Conservation (phyloP, 441 rosid genomes). For the Bocquillonia castaneifolia region DNA sequence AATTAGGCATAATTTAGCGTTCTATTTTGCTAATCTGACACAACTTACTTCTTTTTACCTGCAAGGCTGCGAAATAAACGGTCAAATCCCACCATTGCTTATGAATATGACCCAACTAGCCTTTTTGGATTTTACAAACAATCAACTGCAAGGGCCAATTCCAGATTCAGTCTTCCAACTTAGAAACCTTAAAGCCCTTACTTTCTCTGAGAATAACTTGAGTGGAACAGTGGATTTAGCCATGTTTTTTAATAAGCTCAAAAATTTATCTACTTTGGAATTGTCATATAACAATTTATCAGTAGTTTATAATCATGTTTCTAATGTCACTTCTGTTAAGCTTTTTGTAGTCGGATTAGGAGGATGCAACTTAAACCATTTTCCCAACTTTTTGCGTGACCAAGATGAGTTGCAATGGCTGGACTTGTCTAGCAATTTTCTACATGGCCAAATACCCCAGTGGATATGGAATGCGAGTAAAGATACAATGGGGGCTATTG, state of each 20-base stretch:
- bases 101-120: neutral
- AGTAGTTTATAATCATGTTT: neutral
- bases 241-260: conserved; percentile 3
- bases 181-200: conserved; percentile 31
- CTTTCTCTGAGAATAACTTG: conserved; percentile 20
- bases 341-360: neutral
- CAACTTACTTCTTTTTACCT: neutral
- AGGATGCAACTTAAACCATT: conserved; percentile 18
- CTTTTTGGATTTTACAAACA: neutral
- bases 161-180: conserved; percentile 46
- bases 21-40: neutral
- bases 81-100: conserved; percentile 14
- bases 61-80: neutral
- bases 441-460: conserved; percentile 20
- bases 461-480: conserved; percentile 15
- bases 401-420: conserved; percentile 16
- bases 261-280: neutral
- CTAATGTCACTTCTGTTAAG: neutral
- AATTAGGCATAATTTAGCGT: neutral
- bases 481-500: neutral
- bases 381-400: conserved; percentile 20
- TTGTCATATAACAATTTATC: conserved; percentile 18
- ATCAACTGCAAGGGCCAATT: conserved; percentile 38
- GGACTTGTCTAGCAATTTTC: conserved; percentile 18
- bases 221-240: conserved; percentile 16